Base-by-base conservation (phyloP, 371 early-diverging fungal species). In the Mucor plumbeus region DNA sequence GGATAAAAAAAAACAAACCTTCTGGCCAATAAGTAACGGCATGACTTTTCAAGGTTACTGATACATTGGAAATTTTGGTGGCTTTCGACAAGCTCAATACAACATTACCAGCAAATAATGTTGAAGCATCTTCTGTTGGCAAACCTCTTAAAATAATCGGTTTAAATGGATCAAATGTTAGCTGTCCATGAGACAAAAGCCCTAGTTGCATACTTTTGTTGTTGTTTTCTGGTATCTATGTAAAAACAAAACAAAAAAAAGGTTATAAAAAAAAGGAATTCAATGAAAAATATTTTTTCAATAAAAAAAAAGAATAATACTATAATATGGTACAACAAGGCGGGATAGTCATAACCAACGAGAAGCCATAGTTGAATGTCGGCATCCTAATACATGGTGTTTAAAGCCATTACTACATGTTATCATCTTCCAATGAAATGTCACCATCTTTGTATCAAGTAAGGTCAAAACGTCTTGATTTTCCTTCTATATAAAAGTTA, bases 101-200 rank as follows among this genome's bases (percentile, higher is more conserved):
- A 5, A 77, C 67, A 64, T 73, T 63, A 8, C 77, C 71, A 13
- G 68, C 65, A 43, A 77, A 73, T 26, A 77, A 63, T 8, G 77
- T 71, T 9, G 77, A 77, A 4, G 64, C 73, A 68, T 77, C 77
- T 63, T 73, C 77, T 4, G 68, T 71, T 0, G 69, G 69, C 31
- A 68, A 63, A 31, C 77, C 77, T 58, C 77, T 68, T 21, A 77
- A 41, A 54, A 77, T 68, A 44, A 77, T 59, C 8, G 77, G 77
- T 19, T 77, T 77, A 4, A 77, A 62, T 17, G 77, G 74, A 63
- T 71, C 77, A 61, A 77, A 77, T 5, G 62, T 44, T 41, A 77
- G 48, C 33, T 71, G 71, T 10, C 74, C 73, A 58, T 73, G 67
- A 40, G 77, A 77, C 41, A 74, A 65, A 40, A 71, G 59, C 38